Evolutionary conservation across 495 filamentous ascomycete genomes (phyloP), one percentile per base, ranked within the genome.

Genomic region (Podospora didyma): DNA sequence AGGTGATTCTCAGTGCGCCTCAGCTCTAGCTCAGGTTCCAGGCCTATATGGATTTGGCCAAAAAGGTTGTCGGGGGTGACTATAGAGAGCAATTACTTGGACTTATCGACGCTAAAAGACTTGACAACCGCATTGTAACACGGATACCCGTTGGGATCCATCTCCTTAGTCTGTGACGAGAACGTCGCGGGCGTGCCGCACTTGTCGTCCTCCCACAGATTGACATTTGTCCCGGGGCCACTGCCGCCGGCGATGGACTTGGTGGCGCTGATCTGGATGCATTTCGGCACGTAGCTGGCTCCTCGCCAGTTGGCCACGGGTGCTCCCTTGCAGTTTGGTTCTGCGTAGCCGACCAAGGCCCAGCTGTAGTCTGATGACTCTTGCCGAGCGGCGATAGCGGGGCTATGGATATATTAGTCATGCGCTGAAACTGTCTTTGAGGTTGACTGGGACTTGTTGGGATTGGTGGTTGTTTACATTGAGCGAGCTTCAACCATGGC

Each of bases 271-370:
- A 59, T 51, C 24, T 24, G 17, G 46, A 59, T 54, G 51, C 57
- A 59, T 2, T 21, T 19, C 6, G 51, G 46, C 7, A 59, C 49
- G 19, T 26, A n/a, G 34, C 26, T 42, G 4, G 51, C 41, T 1
- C 57, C 57, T 22, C 52, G 28, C 57, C 57, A 59, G 16, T 50
- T 54, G 2, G 57, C 57, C 2, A 59, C 39, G 19, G 50, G 22
- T 1, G 24, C 41, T 7, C 57, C 57, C 37, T 47, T 35, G 51
- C 57, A 59, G 16, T 46, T 20, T 6, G 45, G 45, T 16, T 51
- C 24, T 0, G 20, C 23, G 51, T 54, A 59, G 2, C 51, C 57
- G 7, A 49, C 31, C 12, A 59, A n/a, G 2, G 35, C 51, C 57
- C 57, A 59, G 14, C 19, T 23, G 31, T 28, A 59, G 45, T 54